Percentiles rank a stretch among this genome's conserved stretches.
These are phyloP conservation scores for Dothistroma pini DNA, from an alignment of 2,329 filamentous ascomycete genomes.

Conservation along the genomic window DNA sequence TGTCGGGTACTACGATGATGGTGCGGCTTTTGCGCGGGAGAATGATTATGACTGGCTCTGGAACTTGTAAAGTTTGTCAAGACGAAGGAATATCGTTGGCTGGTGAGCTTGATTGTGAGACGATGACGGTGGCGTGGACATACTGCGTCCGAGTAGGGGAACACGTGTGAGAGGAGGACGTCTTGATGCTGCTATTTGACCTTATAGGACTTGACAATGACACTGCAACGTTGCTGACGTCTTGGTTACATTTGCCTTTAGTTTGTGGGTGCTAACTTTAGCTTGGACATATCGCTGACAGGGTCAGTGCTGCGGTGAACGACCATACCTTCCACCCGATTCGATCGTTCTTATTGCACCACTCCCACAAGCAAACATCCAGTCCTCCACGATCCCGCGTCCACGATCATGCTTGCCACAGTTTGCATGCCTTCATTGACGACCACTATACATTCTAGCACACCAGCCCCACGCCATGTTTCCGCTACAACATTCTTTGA, in stretches of 20 bases:
- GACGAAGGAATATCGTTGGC: neutral
- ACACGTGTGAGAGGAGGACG: neutral
- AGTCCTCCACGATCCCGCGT: neutral
- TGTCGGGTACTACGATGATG: constrained; percentile 10
- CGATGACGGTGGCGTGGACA: neutral
- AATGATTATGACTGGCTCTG: constrained; percentile 10
- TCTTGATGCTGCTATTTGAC: neutral
- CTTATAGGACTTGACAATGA: neutral
- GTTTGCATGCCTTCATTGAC: neutral
- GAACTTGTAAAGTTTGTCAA: neutral
- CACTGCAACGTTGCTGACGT: neutral
- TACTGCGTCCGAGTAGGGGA: neutral
- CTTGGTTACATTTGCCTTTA: neutral
- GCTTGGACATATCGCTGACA: neutral
- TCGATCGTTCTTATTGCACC: neutral
- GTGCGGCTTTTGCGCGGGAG: constrained; percentile 6
- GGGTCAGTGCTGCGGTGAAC: neutral
- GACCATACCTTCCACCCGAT: neutral
- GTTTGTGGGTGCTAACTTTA: neutral
- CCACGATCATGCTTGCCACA: neutral
- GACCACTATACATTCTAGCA: neutral
- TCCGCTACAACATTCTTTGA: neutral
- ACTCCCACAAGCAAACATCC: neutral
- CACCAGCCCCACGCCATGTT: neutral
- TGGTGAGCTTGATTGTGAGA: neutral